Evolutionary conservation across 2,329 filamentous ascomycete species (phyloP), one percentile per base, ranked within the genome.

Genomic region (Beauveria medogensis): DNA sequence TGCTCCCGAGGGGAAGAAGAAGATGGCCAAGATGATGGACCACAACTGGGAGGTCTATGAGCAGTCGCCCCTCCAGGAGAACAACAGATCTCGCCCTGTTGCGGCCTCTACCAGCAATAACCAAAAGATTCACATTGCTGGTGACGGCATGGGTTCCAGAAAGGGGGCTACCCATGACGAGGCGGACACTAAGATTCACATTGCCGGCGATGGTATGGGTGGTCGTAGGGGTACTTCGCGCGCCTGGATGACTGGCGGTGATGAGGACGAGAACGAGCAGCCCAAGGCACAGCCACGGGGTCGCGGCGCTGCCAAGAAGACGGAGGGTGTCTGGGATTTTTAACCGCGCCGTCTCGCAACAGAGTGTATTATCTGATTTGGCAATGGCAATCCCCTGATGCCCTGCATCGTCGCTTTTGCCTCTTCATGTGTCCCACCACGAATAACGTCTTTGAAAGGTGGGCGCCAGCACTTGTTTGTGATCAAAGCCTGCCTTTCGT

Each of bases 21-120:
- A 91, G 75, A 86, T 81, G 3, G 82, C 90, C 58, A 86, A 89
- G 74, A 87, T 84, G 79, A 88, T 91, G 85, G 83, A 89, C 67
- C 77, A 86, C 52, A 84, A 80, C 71, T 86, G 84, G 84, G 74
- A 76, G 1, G 65, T 76, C 14, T 80, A 83, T 64, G 83, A 86
- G 60, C 70, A 79, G 66, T 85, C 83, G 2, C 82, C 82, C 8
- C 78, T 80, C 59, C 83, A 82, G 67, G 80, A 83, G 69, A 83
- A 83, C 69, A 83, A 83, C 69, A 63, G 69, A 50, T 47, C 52
- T 26, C 34, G 46, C 20, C 57, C 56, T 22, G 54, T 48, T 34
- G 12, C 51, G 10, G 40, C 51, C 20, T 18, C 43, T 8, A 43
- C 52, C 24, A 40, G 46, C 16, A 43, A 60, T 22, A 50, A 59